Evolutionary conservation across 2,329 filamentous ascomycete species (phyloP).

Genomic region (Fusarium nygamai): DNA sequence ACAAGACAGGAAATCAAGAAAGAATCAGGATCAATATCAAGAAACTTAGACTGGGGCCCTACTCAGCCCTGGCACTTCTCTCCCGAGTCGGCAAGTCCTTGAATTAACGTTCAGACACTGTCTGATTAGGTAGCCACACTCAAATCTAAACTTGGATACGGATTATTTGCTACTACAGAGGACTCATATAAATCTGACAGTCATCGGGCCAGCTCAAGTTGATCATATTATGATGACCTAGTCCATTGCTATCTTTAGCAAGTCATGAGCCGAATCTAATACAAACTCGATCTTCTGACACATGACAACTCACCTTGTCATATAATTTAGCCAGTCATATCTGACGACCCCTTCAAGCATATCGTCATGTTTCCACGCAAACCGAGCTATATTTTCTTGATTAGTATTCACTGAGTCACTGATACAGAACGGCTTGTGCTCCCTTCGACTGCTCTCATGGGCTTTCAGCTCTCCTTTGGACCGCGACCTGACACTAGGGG

Average conservation of each 20-base stretch:
- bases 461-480: not conserved
- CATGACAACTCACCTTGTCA: not conserved
- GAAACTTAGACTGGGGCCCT: constrained; percentile 1
- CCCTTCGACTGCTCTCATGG: not conserved
- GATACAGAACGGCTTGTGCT: not conserved
- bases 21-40: not conserved
- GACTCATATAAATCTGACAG: not conserved
- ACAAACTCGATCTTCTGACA: not conserved
- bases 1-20: constrained; percentile 16
- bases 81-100: not conserved
- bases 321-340: not conserved
- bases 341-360: not conserved
- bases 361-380: not conserved
- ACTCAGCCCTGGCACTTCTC: not conserved
- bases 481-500: constrained; percentile 17
- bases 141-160: not conserved
- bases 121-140: not conserved
- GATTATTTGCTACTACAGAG: not conserved
- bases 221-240: not conserved
- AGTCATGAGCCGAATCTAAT: not conserved
- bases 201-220: not conserved
- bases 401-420: not conserved
- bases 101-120: not conserved
- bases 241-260: not conserved
- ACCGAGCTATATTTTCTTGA: not conserved